Evolutionary conservation across 2,329 filamentous ascomycete genomes (phyloP).

Genomic region (Tolypocladium tropicale): DNA sequence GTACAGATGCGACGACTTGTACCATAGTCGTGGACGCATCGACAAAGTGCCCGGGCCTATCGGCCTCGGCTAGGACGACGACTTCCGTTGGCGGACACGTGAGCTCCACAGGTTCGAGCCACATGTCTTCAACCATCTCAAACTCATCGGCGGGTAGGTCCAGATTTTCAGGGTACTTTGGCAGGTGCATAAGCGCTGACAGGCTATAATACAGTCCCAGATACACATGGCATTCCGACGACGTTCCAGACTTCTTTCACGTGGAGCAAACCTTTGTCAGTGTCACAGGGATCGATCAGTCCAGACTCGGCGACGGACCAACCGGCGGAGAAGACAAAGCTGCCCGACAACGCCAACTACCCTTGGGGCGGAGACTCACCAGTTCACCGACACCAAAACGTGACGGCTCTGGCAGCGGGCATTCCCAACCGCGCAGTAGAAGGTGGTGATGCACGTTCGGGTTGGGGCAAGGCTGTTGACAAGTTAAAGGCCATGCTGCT

Average conservation of each 20-base stretch:
- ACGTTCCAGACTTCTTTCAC: slow-evolving; percentile 9
- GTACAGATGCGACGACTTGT: background rate
- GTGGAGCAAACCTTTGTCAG: background rate
- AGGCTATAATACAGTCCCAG: background rate
- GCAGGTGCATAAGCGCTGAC: background rate
- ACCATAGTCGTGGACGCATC: background rate
- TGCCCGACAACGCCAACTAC: slow-evolving; percentile 21
- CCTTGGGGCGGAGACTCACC: slow-evolving; percentile 26
- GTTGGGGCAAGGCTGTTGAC: background rate
- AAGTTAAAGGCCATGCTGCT: background rate
- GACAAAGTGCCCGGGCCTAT: background rate
- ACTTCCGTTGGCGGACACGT: background rate
- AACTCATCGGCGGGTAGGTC: background rate
- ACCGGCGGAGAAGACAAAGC: slow-evolving; percentile 6
- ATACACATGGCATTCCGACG: slow-evolving; percentile 4
- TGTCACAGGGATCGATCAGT: background rate
- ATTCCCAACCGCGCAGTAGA: slow-evolving; percentile 4
- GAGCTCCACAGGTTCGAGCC: background rate
- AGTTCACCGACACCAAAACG: slow-evolving; percentile 22
- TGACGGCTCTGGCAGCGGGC: slow-evolving; percentile 14
- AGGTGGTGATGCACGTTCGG: background rate
- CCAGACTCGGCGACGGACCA: background rate
- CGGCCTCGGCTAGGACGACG: background rate
- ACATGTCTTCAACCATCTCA: background rate
- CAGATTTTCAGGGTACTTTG: background rate